Conservation (phyloP, 83 land plant species). For the Thuja plicata region DNA sequence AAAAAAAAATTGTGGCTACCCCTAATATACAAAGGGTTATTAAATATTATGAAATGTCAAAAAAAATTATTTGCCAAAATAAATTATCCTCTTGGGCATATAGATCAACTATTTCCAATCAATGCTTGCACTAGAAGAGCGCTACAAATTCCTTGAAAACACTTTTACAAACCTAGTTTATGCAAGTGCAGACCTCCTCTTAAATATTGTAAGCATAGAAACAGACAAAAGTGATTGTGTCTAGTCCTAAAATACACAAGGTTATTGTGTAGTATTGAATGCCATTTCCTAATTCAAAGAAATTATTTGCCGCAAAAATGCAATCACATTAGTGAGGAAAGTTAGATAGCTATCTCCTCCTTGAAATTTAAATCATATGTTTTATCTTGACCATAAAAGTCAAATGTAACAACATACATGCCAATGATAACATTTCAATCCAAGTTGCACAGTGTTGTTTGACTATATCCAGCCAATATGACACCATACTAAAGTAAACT, state of each 20-base stretch:
- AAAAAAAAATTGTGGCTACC: no score
- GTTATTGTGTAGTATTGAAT: neutral
- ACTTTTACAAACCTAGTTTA: no score
- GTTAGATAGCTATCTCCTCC: constrained; percentile 63
- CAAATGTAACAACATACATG: constrained; percentile 99
- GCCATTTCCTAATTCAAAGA: neutral
- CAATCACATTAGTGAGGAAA: neutral
- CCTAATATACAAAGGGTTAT: no score
- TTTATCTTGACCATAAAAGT: constrained; percentile 79
- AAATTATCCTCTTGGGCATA: no score
- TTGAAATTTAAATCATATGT: constrained; percentile 96
- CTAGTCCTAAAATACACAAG: neutral
- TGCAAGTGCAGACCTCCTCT: no score
- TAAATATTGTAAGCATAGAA: no score
- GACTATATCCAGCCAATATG: neutral
- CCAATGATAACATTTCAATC: constrained; percentile 90
- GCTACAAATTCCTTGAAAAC: no score
- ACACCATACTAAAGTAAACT: neutral
- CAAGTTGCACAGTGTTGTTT: neutral
- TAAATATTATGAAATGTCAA: no score
- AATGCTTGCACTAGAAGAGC: no score
- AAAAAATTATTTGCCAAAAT: no score
- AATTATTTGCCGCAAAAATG: neutral
- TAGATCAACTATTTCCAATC: no score
- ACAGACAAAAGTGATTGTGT: neutral